Percentiles rank a stretch among this genome's conserved stretches.
Conservation (phyloP, 2,329 filamentous ascomycete species). For the Paecilomyces sp. region DNA sequence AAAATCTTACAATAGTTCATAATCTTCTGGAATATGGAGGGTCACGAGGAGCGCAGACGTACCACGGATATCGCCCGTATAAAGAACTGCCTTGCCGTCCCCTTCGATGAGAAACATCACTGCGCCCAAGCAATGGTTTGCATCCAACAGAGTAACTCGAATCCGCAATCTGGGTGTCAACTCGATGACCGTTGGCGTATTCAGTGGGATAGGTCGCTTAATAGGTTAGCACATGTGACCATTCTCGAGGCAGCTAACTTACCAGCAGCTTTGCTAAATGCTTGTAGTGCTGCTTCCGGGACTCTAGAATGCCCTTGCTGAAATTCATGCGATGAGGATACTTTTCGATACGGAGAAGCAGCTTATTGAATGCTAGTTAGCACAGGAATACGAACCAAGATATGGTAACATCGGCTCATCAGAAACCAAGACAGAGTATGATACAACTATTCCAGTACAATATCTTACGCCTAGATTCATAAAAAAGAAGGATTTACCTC, state of each 20-base stretch:
- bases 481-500: constrained; percentile 41
- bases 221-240: constrained; percentile 1
- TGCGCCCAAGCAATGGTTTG: constrained; percentile 84
- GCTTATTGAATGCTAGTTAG: constrained; percentile 23
- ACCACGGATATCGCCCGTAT: constrained; percentile 80
- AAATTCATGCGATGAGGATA: constrained; percentile 76
- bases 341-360: constrained; percentile 73
- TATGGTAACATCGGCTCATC: background rate
- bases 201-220: constrained; percentile 71
- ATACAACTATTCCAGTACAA: background rate
- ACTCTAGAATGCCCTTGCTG: constrained; percentile 68
- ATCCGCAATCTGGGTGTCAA: constrained; percentile 62
- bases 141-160: constrained; percentile 77
- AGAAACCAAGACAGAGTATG: too few species aligned
- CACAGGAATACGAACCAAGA: background rate
- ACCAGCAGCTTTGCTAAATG: constrained; percentile 65
- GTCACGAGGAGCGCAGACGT: constrained; percentile 6
- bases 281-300: constrained; percentile 65
- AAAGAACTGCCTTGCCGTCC: constrained; percentile 64
- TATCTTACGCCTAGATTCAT: background rate
- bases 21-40: background rate
- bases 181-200: constrained; percentile 71
- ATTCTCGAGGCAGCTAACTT: constrained; percentile 9
- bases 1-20: background rate
- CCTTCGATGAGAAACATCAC: constrained; percentile 91